A percentile compares a stretch with the other conserved stretches of the same genome.
phyloP scores from a whole-genome alignment of 306 rosid species.

The Gastrolobium bilobum region DNA sequence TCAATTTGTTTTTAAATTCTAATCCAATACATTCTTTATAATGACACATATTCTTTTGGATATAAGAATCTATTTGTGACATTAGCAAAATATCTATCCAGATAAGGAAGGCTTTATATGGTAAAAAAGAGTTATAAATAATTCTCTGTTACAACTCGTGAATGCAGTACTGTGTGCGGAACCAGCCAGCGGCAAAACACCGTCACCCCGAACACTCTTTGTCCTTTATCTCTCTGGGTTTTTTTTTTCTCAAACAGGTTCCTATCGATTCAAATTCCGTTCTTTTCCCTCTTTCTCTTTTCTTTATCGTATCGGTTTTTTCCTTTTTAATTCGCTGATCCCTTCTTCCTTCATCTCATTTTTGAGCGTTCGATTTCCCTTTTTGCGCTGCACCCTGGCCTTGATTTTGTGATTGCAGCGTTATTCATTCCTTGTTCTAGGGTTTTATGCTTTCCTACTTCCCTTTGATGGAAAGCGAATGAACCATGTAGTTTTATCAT shows the following conservation, averaged over 20 bases:
- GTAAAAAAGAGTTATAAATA: not conserved
- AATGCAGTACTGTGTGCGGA: not conserved
- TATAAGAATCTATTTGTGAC: too few species aligned
- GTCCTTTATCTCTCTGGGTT: not conserved
- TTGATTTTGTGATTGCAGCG: not conserved
- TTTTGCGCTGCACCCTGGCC: not conserved
- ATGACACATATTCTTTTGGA: too few species aligned
- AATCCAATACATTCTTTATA: too few species aligned
- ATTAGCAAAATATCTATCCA: conserved; percentile 2
- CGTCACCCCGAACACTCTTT: not conserved
- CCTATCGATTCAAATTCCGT: not conserved
- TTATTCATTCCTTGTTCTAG: conserved; percentile 12
- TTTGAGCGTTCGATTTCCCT: conserved; percentile 12
- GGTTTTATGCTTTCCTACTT: conserved; percentile 31
- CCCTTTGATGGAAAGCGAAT: not conserved
- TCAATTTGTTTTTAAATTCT: too few species aligned
- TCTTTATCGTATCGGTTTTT: not conserved
- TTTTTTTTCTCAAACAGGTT: conserved; percentile 49
- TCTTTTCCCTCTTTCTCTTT: not conserved
- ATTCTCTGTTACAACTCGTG: too few species aligned
- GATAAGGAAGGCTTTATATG: conserved; percentile 25
- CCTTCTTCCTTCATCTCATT: conserved; percentile 24
- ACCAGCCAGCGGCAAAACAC: conserved; percentile 12
- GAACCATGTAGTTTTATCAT: not conserved
- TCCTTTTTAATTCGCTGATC: not conserved